Percentiles rank a stretch among this genome's conserved stretches.
Conservation (phyloP, 805 yeast species). For the Clavispora carvajalis region DNA sequence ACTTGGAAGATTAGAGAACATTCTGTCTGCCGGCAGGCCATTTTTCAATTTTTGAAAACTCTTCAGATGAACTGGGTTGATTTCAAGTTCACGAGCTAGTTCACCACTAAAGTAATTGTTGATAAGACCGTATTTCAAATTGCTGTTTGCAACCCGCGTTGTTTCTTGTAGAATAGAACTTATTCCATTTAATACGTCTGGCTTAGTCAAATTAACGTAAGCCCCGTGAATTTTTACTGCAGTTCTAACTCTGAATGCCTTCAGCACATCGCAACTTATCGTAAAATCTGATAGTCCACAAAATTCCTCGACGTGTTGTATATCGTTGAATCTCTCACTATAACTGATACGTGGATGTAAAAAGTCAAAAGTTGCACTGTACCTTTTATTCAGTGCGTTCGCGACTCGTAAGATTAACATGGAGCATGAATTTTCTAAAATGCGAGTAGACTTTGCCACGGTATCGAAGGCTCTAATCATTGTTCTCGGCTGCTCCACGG, state of each 20-base stretch:
- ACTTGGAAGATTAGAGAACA: conserved; percentile 2
- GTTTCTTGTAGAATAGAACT: conserved; percentile 24
- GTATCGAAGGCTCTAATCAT: conserved; percentile 18
- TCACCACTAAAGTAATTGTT: conserved; percentile 23
- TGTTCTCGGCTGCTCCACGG: conserved; percentile 14
- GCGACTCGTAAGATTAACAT: conserved; percentile 28
- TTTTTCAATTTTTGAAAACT: background rate
- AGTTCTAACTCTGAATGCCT: conserved; percentile 17
- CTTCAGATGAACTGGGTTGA: background rate
- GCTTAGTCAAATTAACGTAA: conserved; percentile 22
- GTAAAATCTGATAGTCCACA: conserved; percentile 16
- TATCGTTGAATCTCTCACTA: conserved; percentile 18
- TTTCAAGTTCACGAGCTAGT: conserved; percentile 9
- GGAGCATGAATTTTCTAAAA: conserved; percentile 31
- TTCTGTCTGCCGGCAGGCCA: conserved; percentile 2
- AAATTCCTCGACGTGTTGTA: conserved; percentile 15
- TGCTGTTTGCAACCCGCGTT: conserved; percentile 19
- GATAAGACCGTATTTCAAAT: conserved; percentile 24
- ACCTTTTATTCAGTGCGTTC: conserved; percentile 28
- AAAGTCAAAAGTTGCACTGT: conserved; percentile 30
- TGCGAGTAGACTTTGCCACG: conserved; percentile 12
- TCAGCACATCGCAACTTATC: conserved; percentile 20
- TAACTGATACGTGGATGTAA: conserved; percentile 28
- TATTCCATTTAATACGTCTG: conserved; percentile 28
- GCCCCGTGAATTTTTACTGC: conserved; percentile 19